Conservation (phyloP, 441 rosid genomes). For the Pelargonium cotyledonis region DNA sequence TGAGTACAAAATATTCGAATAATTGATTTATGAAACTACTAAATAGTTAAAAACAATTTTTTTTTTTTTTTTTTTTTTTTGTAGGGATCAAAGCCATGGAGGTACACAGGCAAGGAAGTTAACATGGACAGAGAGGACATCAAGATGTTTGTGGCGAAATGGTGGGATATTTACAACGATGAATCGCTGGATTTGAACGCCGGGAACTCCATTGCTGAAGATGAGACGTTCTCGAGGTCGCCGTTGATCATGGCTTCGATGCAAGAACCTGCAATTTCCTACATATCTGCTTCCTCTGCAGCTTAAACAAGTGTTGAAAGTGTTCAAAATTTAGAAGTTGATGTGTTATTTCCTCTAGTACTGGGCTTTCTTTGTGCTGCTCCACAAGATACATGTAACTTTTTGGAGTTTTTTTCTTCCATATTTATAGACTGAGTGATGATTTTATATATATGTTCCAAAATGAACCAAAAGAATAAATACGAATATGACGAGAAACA, state of each 20-base stretch:
- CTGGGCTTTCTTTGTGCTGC: background rate
- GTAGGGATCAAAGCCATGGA: constrained; percentile 62
- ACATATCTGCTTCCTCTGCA: constrained; percentile 48
- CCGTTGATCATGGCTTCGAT: constrained; percentile 37
- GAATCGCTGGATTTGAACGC: constrained; percentile 35
- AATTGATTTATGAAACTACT: no score
- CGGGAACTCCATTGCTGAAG: constrained; percentile 16
- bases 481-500: no score
- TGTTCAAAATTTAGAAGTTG: constrained; percentile 15
- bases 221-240: constrained; percentile 22
- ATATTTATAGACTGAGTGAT: background rate
- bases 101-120: constrained; percentile 48
- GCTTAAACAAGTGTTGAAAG: constrained; percentile 29
- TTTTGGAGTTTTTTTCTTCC: no score
- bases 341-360: constrained; percentile 1
- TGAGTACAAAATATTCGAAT: no score
- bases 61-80: no score
- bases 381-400: background rate
- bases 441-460: no score
- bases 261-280: constrained; percentile 38
- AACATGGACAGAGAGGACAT: constrained; percentile 61
- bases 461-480: no score
- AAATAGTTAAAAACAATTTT: no score
- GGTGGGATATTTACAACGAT: constrained; percentile 55
- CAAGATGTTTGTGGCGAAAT: constrained; percentile 47